Evolutionary conservation across 2,329 filamentous ascomycete genomes (phyloP), one percentile per base, ranked within the genome.

Genomic region (Curvularia sp.): DNA sequence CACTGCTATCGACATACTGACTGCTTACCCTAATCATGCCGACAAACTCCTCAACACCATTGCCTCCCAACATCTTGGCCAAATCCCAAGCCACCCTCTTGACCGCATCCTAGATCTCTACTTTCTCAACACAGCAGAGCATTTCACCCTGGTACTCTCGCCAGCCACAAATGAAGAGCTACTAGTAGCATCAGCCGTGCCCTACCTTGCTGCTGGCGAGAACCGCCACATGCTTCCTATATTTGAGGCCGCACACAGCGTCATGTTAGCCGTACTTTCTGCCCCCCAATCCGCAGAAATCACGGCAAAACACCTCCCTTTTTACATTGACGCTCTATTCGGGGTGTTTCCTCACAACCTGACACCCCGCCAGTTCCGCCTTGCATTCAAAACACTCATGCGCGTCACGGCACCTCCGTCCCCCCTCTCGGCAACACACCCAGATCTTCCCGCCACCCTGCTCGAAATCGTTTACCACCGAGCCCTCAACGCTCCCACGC

Each of bases 201-300:
- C 89, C 0, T 95, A 96, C 72, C 85, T 97, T 3, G 81, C 83
- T 42, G 79, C 84, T n/a, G 84, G 61, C 18, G 82, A 82, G 18
- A 84, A 86, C 62, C 78, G 80, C 21, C 78, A 84, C 45, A 80
- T 90, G 9, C 78, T 88, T 2, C 84, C 88, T 39, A 86, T 96
- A n/a, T 96, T 96, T 68, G 93, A 97, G 77, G 87, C 93, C 1
- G 92, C 93, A 0, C 93, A 97, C 78, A 91, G 89, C 64, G 86
- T 93, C 41, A 86, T 92, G 64, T 85, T 97, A 5, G 87, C 93
- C 1, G 88, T 92, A 3, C 86, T 97, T 45, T 91, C 91, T 0
- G 89, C 91, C 50, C 91, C 93, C 0, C 88, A 91, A 62, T 93
- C 93, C 67, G 87, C 89, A 18, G 78, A 85, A 13, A 68, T 96